phyloP scores from a whole-genome alignment of 179 eudicot genomes.

The Beta macrorhiza region DNA sequence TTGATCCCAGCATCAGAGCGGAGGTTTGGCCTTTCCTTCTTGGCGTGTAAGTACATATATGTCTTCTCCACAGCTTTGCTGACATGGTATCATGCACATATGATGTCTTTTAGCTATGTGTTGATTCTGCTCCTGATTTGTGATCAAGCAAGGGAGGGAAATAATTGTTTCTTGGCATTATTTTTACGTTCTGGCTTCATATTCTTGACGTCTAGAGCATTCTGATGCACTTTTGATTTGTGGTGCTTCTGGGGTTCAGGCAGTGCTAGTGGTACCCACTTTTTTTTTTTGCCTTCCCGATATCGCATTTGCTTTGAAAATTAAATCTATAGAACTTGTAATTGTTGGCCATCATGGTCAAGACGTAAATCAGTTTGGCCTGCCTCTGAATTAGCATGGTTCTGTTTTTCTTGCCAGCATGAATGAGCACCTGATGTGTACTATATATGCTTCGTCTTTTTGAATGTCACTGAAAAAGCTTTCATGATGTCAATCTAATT shows the following conservation, averaged over 20 bases:
- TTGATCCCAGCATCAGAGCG: constrained; percentile 79
- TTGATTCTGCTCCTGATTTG: not conserved
- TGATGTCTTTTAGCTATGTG: not conserved
- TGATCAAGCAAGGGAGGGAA: not conserved
- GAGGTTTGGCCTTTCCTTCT: constrained; percentile 99
- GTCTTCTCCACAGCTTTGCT: not conserved
- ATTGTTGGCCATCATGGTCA: too few relatives aligned
- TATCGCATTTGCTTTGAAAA: not conserved
- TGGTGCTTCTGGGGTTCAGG: not conserved
- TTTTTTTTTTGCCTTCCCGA: not conserved
- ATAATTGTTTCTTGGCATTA: not conserved
- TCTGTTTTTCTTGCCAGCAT: not conserved
- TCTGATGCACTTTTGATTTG: not conserved
- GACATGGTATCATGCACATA: not conserved
- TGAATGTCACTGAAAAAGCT: not conserved
- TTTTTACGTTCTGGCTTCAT: not conserved
- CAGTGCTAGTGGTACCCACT: not conserved
- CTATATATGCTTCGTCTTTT: not conserved
- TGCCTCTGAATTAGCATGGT: not conserved
- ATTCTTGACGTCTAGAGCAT: not conserved
- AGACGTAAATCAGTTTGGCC: not conserved
- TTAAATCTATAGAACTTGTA: not conserved
- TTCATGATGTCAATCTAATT: not conserved
- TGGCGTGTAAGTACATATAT: constrained; percentile 74
- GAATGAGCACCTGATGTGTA: not conserved